These are phyloP conservation scores for Tetrahymena thermophila DNA, from an alignment of 73 alveolate genomes.

Conservation along the genomic window DNA sequence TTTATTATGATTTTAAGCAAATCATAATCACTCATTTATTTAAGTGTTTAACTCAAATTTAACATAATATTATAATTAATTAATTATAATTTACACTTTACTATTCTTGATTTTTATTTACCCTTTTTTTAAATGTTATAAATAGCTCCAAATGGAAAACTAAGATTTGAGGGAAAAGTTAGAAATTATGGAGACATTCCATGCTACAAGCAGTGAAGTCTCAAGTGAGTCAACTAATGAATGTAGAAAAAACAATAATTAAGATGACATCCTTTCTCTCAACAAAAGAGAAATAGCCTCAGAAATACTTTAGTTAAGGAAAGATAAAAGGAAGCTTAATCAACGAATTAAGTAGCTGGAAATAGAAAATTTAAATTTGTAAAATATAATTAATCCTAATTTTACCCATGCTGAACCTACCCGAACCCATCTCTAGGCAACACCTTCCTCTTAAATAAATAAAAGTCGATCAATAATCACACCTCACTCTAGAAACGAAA, in stretches of 20 bases:
- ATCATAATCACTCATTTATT: too few relatives aligned
- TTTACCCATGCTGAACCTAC: background rate
- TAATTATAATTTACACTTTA: background rate
- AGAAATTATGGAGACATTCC: background rate
- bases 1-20: too few relatives aligned
- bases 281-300: background rate
- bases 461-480: background rate
- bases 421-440: background rate
- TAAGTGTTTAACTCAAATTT: too few relatives aligned
- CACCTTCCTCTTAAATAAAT: background rate
- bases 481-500: background rate
- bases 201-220: background rate
- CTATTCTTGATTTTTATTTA: background rate
- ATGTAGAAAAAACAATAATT: background rate
- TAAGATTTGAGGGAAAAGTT: constrained; percentile 35
- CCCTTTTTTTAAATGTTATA: background rate
- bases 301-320: background rate
- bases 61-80: background rate
- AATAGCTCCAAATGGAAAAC: constrained; percentile 13
- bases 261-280: background rate
- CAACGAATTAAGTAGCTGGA: background rate
- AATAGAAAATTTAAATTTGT: background rate
- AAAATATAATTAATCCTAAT: background rate
- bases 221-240: background rate
- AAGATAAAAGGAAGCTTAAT: background rate